Base-by-base conservation (phyloP, 2,329 filamentous ascomycete genomes). In the Diaporthe destruens region DNA sequence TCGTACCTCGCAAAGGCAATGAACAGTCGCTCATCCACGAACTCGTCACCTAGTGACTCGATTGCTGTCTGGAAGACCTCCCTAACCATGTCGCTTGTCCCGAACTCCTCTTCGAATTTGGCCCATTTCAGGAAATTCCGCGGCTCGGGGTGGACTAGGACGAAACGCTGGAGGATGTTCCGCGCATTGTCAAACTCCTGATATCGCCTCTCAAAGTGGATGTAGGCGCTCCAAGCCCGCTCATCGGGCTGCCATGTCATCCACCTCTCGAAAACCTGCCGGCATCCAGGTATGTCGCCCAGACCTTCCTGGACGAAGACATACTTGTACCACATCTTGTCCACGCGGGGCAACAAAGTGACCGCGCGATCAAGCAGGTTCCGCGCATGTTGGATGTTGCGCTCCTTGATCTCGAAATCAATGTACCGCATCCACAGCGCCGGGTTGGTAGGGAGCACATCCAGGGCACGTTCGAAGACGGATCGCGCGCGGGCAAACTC, bases 251-350 rank as follows among this genome's bases (percentile, higher is more conserved):
- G 94, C 96, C 96, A 99, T 75, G 93, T 92, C 93, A 99, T 96
- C 96, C 96, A 99, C 57, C 96, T 89, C 84, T 99, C 96, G 80
- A 98, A 99, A 0, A 98, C 94, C 78, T 98, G 94, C 72, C 96
- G 88, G 3, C 95, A 97, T 47, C 96, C 96, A 3, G 95, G 91
- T 63, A 99, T 92, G 79, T 99, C 98, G 8, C 95, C 95, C 70
- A 99, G 88, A 84, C 96, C 98, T 87, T 99, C 96, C 85, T 98
- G 96, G 93, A 98, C 97, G 81, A 97, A 98, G 34, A 97, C 94
- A 86, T 98, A 99, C 82, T 98, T 98, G 86, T 98, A 99, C 96
- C 96, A 99, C 44, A 99, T 85, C 87, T 98, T 98, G 81, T 98
- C 95, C 53, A 98, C 90, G 72, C 96, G 88, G 6, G 96, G 96